Evolutionary conservation across 176 grass and related monocot species (phyloP).

Genomic region (Avena insularis): DNA sequence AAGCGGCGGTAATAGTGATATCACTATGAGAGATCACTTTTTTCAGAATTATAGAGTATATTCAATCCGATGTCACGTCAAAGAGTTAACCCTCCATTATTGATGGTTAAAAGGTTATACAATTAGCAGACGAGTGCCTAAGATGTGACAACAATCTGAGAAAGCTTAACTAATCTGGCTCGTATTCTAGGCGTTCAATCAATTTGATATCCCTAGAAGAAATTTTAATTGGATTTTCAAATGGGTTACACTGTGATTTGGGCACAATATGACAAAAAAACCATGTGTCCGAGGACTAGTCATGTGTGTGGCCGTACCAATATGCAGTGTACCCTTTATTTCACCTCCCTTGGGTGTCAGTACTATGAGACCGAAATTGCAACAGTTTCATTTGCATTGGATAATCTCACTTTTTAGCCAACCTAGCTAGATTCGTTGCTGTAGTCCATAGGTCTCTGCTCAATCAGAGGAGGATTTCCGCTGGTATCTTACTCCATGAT

Average conservation of each 20-base stretch:
- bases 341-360: constrained; percentile 11
- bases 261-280: not conserved
- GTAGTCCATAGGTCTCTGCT: constrained; percentile 34
- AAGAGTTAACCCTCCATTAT: not conserved
- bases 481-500: not conserved
- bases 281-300: not conserved
- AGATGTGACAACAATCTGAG: not conserved
- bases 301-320: constrained; percentile 32
- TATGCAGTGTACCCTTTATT: constrained; percentile 16
- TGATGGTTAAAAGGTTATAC: constrained; percentile 8
- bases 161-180: not conserved
- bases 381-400: constrained; percentile 5
- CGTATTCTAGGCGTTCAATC: not conserved
- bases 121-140: not conserved
- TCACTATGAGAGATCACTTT: constrained; percentile 8
- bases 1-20: not conserved
- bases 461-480: constrained; percentile 36
- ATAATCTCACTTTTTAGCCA: constrained; percentile 12
- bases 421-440: constrained; percentile 11
- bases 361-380: not conserved
- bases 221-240: not conserved
- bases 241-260: not conserved
- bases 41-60: constrained; percentile 5
- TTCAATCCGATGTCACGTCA: constrained; percentile 48
- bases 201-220: too few relatives aligned